Percentiles rank a stretch among this genome's conserved stretches.
Evolutionary conservation across 164 flowering plant species (phyloP).

Genomic region (Dillenia turbinata): DNA sequence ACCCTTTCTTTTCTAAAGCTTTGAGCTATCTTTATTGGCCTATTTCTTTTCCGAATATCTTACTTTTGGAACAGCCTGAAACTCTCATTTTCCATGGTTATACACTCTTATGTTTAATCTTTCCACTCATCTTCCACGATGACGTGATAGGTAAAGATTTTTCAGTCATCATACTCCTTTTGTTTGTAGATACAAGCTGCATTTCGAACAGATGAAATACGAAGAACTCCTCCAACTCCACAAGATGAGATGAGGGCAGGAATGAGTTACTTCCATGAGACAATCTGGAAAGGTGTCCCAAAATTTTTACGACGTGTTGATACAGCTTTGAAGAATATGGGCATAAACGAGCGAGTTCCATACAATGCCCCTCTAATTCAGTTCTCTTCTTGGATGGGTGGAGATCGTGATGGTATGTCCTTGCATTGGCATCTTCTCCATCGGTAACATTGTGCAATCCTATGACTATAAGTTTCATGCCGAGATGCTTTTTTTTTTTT

Average conservation of each 20-base stretch:
- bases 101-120: too few species aligned
- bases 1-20: too few species aligned
- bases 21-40: too few species aligned
- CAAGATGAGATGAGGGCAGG: slow-evolving; percentile 99
- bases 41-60: too few species aligned
- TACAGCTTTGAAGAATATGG: slow-evolving; percentile 95
- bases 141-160: too few species aligned
- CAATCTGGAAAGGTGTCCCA: slow-evolving; percentile 98
- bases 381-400: slow-evolving; percentile 99
- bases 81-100: too few species aligned
- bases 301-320: slow-evolving; percentile 92
- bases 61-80: too few species aligned
- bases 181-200: slow-evolving; percentile 91
- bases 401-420: slow-evolving; percentile 94
- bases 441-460: too few species aligned
- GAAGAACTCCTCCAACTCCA: slow-evolving; percentile 93
- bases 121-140: too few species aligned
- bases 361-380: slow-evolving; percentile 97
- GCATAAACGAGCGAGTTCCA: slow-evolving; percentile 92
- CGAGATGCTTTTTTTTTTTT: too few species aligned
- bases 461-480: too few species aligned
- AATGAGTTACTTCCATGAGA: slow-evolving; percentile 99
- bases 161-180: neutral
- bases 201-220: slow-evolving; percentile 95
- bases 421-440: neutral